Base-by-base conservation (phyloP, 805 yeast species). In the Diddensiella caesifluorescens region DNA sequence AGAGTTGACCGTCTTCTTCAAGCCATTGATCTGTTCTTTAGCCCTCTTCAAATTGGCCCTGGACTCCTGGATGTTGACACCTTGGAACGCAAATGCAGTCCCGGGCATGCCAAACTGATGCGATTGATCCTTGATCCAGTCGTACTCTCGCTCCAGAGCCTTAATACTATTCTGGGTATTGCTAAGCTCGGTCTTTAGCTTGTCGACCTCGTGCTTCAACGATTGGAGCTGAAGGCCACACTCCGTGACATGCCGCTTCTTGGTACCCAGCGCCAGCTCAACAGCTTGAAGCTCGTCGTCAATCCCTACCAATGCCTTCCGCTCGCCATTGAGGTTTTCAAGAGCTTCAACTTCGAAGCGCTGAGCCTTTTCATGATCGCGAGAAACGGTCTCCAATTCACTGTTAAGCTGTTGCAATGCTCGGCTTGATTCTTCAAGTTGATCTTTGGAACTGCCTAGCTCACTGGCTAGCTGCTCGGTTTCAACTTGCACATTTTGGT, bases 1-100 rank as follows among this genome's bases (percentile, higher is more conserved):
- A 2, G 82, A 72, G 53, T 88, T 87, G 13, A 89, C 95, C 49
- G 80, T 85, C 42, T 87, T 73, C 63, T 75, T 82, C 83, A 90
- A 77, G 3, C 75, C 75, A 41, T 76, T 72, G 54, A 79, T 77
- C 47, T 78, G 71, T 23, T 74, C 82, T 15, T 71, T 66, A 49
- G 86, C 70, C 35, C 73, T 70, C 9, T 63, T 63, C 30, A 79
- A 73, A 48, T 80, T 74, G 18, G 71, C 74, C 48, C 77, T 75
- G 51, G 80, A 73, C 46, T 80, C 80, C 5, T 71, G 75, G 16
- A 86, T 59, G 52, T 86, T 75, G 35, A 52, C 52, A 4, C 49
- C 46, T 3, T 48, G 27, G 41, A 44, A 64, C 30, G 56, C 63
- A 44, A 57, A 64, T 15, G 60, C 58, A 5, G 65, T 55, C 4